Evolutionary conservation across 441 rosid genomes (phyloP).

Genomic region (California macrophylla): DNA sequence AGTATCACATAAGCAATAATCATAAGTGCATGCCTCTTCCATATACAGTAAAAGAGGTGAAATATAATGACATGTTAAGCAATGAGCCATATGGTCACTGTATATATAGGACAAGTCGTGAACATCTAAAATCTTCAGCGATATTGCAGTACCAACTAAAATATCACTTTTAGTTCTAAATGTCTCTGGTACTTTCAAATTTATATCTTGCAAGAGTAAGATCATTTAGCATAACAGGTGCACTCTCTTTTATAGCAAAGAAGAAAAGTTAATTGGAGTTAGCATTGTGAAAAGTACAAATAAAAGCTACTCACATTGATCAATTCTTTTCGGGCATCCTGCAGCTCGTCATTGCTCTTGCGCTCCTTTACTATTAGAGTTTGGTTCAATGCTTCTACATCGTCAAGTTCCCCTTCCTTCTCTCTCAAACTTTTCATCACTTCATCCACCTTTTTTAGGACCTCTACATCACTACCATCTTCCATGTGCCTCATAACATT

Average conservation of each 20-base stretch:
- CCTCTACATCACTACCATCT: slow-evolving; percentile 48
- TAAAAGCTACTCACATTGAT: slow-evolving; percentile 42
- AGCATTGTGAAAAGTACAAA: slow-evolving; percentile 2
- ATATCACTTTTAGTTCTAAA: background rate
- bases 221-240: background rate
- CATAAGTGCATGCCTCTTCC: no score
- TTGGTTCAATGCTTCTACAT: slow-evolving; percentile 60
- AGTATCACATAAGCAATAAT: background rate
- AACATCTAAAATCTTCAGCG: background rate
- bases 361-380: slow-evolving; percentile 70
- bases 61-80: background rate
- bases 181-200: no score
- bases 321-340: slow-evolving; percentile 78
- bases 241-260: background rate
- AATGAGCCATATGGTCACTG: background rate
- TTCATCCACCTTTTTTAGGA: slow-evolving; percentile 50
- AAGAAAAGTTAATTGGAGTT: background rate
- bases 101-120: background rate
- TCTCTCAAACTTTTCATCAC: slow-evolving; percentile 56
- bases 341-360: slow-evolving; percentile 76
- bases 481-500: slow-evolving; percentile 63
- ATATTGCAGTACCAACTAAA: background rate
- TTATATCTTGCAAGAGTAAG: background rate
- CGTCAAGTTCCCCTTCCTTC: slow-evolving; percentile 66
- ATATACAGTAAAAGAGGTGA: background rate